Base-by-base conservation (phyloP, 257 asterid genomes). In the Eustoma russellianum region DNA sequence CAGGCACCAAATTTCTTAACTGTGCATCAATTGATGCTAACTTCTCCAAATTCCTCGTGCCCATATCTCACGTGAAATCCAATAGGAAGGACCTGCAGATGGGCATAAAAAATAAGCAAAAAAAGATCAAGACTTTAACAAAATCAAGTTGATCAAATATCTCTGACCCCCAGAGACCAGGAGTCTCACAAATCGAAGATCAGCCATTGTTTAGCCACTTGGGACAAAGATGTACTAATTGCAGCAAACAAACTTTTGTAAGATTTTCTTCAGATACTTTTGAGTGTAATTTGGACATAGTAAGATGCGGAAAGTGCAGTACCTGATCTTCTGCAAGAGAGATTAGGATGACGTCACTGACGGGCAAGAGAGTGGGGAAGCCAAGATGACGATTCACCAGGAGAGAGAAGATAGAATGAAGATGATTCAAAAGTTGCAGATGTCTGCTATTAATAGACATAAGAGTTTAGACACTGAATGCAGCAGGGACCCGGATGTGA, bases 1-100 rank as follows among this genome's bases (percentile, higher is more conserved):
- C 60, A 30, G 83, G 83, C 11, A 77, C 75, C 69, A 77, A 64
- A 46, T 48, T 69, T 66, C 83, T 70, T 33, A 77, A 40, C 34
- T 77, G 83, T 51, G 79, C 83, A 64, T 77, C 83, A 35, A 77
- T 77, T 7, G 83, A 77, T 28, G 77, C 79, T 70, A 73, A 7
- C 74, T 77, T 77, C 56, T 70, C 83, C 53, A 73, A 8, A 66
- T 75, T 70, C 53, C 73, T 58, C 45, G 13, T 67, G 14, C 76
- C 66, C 79, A 73, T 73, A 14, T 63, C 56, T 35, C 35, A 35
- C 30, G 33, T 53, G 46, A 44, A 66, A 18, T 54, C 28, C 48
- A 50, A 33, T 5, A 10, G 47, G 33, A 38, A 63, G 34, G 46
- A 16, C 61, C 77, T 70, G 68, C 60, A 50, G 57, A 50, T 33